Percentiles rank a stretch among this genome's conserved stretches.
phyloP scores from a whole-genome alignment of 306 rosid genomes.

The Cicer yamashitae region DNA sequence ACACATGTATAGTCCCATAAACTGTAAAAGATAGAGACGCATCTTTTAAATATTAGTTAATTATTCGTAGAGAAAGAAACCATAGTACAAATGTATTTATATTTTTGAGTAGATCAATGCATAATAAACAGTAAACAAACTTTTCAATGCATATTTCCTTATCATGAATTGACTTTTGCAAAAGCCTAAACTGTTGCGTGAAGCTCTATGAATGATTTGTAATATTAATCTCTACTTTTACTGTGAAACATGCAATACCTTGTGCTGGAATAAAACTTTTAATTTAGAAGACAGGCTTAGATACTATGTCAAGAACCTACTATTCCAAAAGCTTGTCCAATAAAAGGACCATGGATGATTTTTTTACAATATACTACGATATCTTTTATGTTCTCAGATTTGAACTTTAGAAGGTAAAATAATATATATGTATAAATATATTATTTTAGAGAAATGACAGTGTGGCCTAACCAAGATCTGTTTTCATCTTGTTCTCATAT shows the following conservation, averaged over 20 bases:
- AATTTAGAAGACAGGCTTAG: constrained; percentile 6
- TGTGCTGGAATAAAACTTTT: constrained; percentile 16
- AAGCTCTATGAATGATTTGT: not conserved
- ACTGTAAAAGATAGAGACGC: constrained; percentile 57
- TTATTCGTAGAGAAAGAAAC: constrained; percentile 24
- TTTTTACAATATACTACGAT: not conserved
- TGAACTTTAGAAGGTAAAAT: constrained; percentile 24
- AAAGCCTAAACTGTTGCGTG: constrained; percentile 20
- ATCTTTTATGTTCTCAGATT: not conserved
- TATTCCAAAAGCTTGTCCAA: constrained; percentile 9
- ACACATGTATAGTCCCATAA: constrained; percentile 95
- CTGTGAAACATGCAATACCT: constrained; percentile 8
- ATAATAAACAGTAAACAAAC: not conserved
- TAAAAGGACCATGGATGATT: constrained; percentile 3
- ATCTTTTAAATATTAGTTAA: constrained; percentile 12
- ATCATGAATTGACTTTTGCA: constrained; percentile 15
- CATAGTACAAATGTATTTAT: not conserved
- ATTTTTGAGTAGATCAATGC: not conserved
- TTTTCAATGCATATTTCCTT: not conserved
- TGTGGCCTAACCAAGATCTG: not conserved
- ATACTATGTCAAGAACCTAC: constrained; percentile 2
- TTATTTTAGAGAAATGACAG: constrained; percentile 3
- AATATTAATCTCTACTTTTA: constrained; percentile 23
- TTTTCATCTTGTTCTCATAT: not conserved
- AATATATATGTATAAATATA: not conserved